These are phyloP conservation scores for Microcyclospora tardicrescens DNA, from an alignment of 2,329 filamentous ascomycete genomes.

Conservation along the genomic window DNA sequence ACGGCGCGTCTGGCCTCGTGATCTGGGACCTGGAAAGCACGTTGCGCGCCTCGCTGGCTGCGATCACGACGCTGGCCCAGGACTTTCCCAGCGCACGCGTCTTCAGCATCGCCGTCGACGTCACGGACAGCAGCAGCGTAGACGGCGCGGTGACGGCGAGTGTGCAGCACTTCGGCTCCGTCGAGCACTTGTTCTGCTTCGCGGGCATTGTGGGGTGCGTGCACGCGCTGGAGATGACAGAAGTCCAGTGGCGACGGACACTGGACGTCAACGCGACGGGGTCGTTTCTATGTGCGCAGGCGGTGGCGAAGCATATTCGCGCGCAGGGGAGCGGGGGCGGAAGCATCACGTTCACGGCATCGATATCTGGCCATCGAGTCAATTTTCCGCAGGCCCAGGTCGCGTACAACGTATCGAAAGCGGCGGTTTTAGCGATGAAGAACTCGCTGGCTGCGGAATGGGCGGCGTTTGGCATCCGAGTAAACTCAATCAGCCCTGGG, in stretches of 20 bases:
- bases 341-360: conserved; percentile 53
- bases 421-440: conserved; percentile 50
- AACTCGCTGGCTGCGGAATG: conserved; percentile 59
- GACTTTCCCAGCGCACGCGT: conserved; percentile 45
- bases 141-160: conserved; percentile 30
- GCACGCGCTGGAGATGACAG: conserved; percentile 46
- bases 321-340: conserved; percentile 41
- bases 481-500: conserved; percentile 58
- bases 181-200: conserved; percentile 50
- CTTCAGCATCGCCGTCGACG: conserved; percentile 41
- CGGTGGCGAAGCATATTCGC: conserved; percentile 45
- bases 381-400: conserved; percentile 62
- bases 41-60: conserved; percentile 24
- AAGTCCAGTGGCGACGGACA: conserved; percentile 48
- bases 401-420: conserved; percentile 61
- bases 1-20: conserved; percentile 46
- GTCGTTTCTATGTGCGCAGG: conserved; percentile 56
- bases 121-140: conserved; percentile 42
- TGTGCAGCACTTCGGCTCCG: conserved; percentile 32
- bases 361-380: conserved; percentile 54
- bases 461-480: conserved; percentile 55
- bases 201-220: conserved; percentile 55
- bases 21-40: conserved; percentile 47
- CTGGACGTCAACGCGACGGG: conserved; percentile 63
- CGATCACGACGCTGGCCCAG: conserved; percentile 34